A percentile compares a stretch with the other conserved stretches of the same genome.
Evolutionary conservation across 805 yeast genomes (phyloP).

Genomic region (Suhomyces sp.): DNA sequence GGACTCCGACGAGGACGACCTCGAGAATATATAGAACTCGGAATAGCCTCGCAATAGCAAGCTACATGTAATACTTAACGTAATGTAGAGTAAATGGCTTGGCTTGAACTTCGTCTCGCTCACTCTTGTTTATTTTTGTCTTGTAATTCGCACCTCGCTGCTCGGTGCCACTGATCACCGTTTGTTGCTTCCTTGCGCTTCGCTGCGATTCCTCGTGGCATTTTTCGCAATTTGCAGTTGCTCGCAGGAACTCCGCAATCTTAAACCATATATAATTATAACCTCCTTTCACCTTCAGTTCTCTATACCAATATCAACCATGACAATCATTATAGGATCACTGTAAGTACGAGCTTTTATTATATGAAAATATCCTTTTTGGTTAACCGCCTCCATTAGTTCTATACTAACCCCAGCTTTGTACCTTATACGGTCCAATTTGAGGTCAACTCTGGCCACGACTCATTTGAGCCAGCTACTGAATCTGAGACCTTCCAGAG

Average conservation of each 20-base stretch:
- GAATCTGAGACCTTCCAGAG: neutral
- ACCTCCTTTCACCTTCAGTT: neutral
- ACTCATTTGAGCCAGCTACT: neutral
- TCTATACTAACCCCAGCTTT: constrained; percentile 41
- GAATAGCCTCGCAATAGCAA: neutral
- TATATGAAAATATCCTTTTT: too few relatives aligned
- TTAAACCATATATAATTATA: neutral
- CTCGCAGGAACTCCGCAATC: neutral
- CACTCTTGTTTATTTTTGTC: neutral
- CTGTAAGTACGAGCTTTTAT: constrained; percentile 44
- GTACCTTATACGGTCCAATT: constrained; percentile 76
- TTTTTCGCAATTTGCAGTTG: neutral
- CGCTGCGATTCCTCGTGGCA: neutral
- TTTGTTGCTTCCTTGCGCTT: neutral
- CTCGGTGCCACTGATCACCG: neutral
- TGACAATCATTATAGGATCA: constrained; percentile 72
- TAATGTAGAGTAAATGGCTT: too few relatives aligned
- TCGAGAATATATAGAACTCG: constrained; percentile 7
- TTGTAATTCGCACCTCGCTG: neutral
- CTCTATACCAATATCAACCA: constrained; percentile 18
- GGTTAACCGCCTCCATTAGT: neutral
- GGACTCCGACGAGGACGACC: constrained; percentile 11
- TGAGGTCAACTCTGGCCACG: constrained; percentile 36
- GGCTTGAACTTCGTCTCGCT: too few relatives aligned
- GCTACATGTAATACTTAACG: too few relatives aligned